Conservation (phyloP, 768 basidiomycete species). For the Phylloporus sp. region DNA sequence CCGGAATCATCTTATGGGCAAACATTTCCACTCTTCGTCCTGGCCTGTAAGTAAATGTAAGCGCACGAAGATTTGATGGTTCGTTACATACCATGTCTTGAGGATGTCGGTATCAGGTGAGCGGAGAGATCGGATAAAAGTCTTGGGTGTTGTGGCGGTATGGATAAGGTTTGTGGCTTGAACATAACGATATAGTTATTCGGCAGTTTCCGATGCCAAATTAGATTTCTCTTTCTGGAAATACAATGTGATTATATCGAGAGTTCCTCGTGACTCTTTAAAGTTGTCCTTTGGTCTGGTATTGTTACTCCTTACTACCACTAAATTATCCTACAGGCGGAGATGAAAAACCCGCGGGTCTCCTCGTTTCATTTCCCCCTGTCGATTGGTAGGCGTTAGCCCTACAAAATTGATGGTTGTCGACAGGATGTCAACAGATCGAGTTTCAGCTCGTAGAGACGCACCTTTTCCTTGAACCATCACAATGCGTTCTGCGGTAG, state of each 20-base stretch:
- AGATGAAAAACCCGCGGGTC: not conserved
- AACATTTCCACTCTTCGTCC: slow-evolving; percentile 32
- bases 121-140: slow-evolving; percentile 28
- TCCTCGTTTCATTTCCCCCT: not conserved
- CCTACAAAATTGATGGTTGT: not conserved
- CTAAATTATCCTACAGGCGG: not conserved
- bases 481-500: slow-evolving; percentile 18
- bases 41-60: slow-evolving; percentile 36
- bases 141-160: slow-evolving; percentile 15
- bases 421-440: not conserved
- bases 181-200: slow-evolving; percentile 34
- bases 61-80: slow-evolving; percentile 1
- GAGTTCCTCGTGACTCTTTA: not conserved
- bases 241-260: too few species aligned
- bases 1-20: slow-evolving; percentile 23
- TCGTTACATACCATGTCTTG: slow-evolving; percentile 62
- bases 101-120: slow-evolving; percentile 58
- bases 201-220: slow-evolving; percentile 33
- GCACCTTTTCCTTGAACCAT: not conserved
- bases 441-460: not conserved
- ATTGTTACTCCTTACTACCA: too few species aligned
- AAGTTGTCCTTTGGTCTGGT: too few species aligned
- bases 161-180: slow-evolving; percentile 63
- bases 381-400: not conserved
- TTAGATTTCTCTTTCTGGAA: too few species aligned